Conservation (phyloP, 257 asterid genomes). For the Jacaranda mimosifolia region DNA sequence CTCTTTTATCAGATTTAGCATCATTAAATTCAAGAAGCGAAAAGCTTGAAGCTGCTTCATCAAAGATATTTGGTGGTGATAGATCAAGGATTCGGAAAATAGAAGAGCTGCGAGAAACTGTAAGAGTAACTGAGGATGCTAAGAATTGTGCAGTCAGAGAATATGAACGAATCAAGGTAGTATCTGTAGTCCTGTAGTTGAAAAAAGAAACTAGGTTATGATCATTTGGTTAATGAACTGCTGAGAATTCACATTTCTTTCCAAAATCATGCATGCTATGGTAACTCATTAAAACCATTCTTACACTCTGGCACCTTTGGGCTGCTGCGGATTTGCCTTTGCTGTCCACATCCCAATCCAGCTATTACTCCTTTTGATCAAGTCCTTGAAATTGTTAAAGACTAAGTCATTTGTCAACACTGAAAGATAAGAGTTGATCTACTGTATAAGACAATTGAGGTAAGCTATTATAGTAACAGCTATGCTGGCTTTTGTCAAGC, state of each 20-base stretch:
- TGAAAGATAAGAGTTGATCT: too few species aligned
- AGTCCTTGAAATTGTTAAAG: too few species aligned
- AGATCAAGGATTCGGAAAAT: conserved; percentile 84
- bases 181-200: conserved; percentile 34
- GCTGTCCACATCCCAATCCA: too few species aligned
- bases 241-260: not conserved
- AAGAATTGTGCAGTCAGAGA: conserved; percentile 76
- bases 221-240: not conserved
- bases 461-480: too few species aligned
- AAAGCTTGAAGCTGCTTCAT: conserved; percentile 93
- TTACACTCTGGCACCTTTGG: not conserved
- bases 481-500: too few species aligned
- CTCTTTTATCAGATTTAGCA: conserved; percentile 81
- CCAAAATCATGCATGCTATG: not conserved
- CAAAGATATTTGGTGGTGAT: conserved; percentile 98
- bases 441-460: too few species aligned
- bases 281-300: not conserved
- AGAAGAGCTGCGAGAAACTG: conserved; percentile 87
- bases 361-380: too few species aligned
- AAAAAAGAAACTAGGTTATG: not conserved
- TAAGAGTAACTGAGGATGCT: conserved; percentile 81
- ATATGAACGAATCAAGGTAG: conserved; percentile 88
- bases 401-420: too few species aligned
- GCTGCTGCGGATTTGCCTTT: conserved; percentile 3
- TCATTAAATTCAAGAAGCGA: conserved; percentile 78